Evolutionary conservation across 352 stramenopile genomes (phyloP).

Genomic region (Pythium utonaiense): DNA sequence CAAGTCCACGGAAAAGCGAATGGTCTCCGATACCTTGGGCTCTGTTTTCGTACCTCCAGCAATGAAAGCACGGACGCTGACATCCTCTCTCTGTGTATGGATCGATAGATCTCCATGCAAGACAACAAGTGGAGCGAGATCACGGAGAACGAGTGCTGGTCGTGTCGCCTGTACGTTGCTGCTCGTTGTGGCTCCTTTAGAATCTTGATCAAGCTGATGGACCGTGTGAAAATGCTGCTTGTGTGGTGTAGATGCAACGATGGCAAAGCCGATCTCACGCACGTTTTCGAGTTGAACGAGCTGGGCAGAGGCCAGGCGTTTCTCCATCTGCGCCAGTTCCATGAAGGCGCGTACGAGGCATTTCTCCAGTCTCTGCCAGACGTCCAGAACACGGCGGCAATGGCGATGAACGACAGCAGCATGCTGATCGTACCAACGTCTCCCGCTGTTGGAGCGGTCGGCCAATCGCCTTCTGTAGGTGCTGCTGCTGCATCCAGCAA

Average conservation of each 20-base stretch:
- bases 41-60: no score
- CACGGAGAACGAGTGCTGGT: slow-evolving; percentile 69
- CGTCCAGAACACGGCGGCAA: slow-evolving; percentile 14
- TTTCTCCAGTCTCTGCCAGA: slow-evolving; percentile 49
- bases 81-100: no score
- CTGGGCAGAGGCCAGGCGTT: slow-evolving; percentile 56
- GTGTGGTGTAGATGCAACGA: slow-evolving; percentile 67
- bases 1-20: slow-evolving; percentile 84
- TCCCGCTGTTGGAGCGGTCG: background rate
- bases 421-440: background rate
- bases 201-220: no score
- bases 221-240: no score
- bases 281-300: slow-evolving; percentile 65
- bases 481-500: background rate
- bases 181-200: no score
- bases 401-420: slow-evolving; percentile 3
- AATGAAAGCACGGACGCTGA: no score
- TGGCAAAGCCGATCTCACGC: slow-evolving; percentile 46
- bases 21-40: no score
- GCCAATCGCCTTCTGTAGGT: background rate
- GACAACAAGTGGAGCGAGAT: slow-evolving; percentile 86
- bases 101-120: slow-evolving; percentile 71
- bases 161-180: slow-evolving; percentile 52
- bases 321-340: slow-evolving; percentile 54
- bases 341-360: slow-evolving; percentile 48